Evolutionary conservation across 2,329 filamentous ascomycete genomes (phyloP).

Genomic region (Helicocarpus griseus): DNA sequence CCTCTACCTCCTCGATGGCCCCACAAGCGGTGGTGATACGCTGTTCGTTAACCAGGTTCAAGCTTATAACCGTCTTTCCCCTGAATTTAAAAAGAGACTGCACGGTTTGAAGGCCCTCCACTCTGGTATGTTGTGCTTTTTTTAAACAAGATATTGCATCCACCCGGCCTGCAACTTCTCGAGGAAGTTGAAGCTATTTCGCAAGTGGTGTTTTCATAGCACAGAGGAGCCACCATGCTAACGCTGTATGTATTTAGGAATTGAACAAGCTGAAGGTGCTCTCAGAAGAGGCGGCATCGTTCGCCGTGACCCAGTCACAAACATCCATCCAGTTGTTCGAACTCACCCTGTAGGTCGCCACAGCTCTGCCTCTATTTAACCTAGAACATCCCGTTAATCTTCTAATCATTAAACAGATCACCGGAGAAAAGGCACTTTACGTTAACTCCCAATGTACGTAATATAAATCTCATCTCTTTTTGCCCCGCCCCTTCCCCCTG

Average conservation of each 20-base stretch:
- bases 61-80: slow-evolving; percentile 72
- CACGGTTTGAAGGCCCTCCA: slow-evolving; percentile 75
- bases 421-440: slow-evolving; percentile 74
- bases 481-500: no score
- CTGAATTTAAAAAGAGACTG: slow-evolving; percentile 66
- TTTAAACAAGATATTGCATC: no score
- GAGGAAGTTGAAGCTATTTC: no score
- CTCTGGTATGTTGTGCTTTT: slow-evolving; percentile 57
- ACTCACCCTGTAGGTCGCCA: slow-evolving; percentile 60
- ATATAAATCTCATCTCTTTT: no score
- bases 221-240: not conserved
- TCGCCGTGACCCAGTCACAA: slow-evolving; percentile 64
- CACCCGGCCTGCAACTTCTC: no score
- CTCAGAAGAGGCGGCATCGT: slow-evolving; percentile 59
- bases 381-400: not conserved
- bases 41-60: slow-evolving; percentile 70
- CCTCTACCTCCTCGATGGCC: slow-evolving; percentile 76
- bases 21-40: slow-evolving; percentile 72
- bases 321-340: slow-evolving; percentile 66
- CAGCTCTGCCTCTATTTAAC: not conserved
- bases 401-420: slow-evolving; percentile 29
- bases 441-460: slow-evolving; percentile 71
- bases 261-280: slow-evolving; percentile 68
- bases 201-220: not conserved
- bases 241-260: not conserved